phyloP scores from a whole-genome alignment of 2,329 filamentous ascomycete genomes.

The Trichoderma endophyticum region DNA sequence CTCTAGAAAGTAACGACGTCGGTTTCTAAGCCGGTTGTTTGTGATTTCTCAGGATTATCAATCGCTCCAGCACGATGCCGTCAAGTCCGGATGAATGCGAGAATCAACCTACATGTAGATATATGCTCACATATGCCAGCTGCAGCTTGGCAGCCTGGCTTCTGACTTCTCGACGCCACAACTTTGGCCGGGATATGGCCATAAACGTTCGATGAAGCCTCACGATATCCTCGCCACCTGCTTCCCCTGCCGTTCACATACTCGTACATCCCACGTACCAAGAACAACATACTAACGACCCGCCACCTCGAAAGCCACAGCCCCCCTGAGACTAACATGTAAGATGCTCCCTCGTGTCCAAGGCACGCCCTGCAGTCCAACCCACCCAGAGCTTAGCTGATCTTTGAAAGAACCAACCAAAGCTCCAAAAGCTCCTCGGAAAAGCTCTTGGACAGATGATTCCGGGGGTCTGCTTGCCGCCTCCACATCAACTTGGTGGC shows the following conservation, averaged over 20 bases:
- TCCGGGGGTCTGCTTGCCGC: not conserved
- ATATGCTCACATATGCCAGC: not conserved
- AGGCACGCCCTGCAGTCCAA: not conserved
- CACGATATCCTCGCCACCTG: not conserved
- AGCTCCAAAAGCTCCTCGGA: not conserved
- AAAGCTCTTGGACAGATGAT: not conserved
- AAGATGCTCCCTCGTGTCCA: not conserved
- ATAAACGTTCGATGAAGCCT: not conserved
- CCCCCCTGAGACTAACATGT: not conserved
- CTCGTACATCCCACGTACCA: not conserved
- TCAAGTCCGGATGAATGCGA: not conserved
- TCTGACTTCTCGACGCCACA: not conserved
- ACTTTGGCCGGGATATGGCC: not conserved
- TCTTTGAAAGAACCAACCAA: not conserved
- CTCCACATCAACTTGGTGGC: not conserved
- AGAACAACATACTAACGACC: not conserved
- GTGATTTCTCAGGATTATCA: not conserved
- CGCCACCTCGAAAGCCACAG: not conserved
- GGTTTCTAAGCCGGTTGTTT: not conserved
- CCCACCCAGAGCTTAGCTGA: not conserved
- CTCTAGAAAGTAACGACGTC: not conserved
- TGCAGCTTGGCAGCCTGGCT: not conserved
- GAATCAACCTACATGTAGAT: not conserved
- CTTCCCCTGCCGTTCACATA: not conserved
- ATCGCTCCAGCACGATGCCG: not conserved